Evolutionary conservation across 495 filamentous ascomycete species (phyloP).

Genomic region (Aspergillus sclerotiicarbonarius): DNA sequence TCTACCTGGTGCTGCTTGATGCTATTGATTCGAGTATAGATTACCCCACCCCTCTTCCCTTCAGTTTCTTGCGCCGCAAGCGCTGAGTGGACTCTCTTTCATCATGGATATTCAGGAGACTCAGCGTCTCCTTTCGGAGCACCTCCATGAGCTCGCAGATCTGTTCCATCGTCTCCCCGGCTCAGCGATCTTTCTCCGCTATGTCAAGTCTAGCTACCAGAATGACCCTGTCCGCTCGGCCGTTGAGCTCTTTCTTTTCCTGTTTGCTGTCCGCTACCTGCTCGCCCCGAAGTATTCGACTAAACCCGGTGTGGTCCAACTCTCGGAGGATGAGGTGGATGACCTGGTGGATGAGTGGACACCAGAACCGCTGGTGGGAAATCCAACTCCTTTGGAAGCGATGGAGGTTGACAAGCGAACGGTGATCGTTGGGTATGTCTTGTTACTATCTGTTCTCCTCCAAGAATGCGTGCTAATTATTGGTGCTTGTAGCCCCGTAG

Average conservation of each 20-base stretch:
- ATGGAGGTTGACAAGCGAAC: constrained; percentile 80
- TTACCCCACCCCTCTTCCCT: neutral
- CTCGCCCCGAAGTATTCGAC: constrained; percentile 89
- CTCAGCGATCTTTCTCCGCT: constrained; percentile 89
- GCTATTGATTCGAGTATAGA: neutral
- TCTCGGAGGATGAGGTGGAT: constrained; percentile 95
- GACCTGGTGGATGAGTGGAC: constrained; percentile 97
- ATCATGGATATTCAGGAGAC: constrained; percentile 81
- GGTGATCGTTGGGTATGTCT: constrained; percentile 76
- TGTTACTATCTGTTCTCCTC: neutral
- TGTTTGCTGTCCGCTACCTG: constrained; percentile 93
- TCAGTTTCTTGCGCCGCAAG: constrained; percentile 14
- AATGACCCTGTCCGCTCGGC: constrained; percentile 92
- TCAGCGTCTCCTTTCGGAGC: constrained; percentile 64
- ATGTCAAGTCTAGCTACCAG: constrained; percentile 95
- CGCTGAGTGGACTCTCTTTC: constrained; percentile 15
- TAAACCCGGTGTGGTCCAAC: constrained; percentile 78
- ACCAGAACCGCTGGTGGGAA: constrained; percentile 83
- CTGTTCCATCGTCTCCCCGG: constrained; percentile 88
- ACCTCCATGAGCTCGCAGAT: constrained; percentile 62
- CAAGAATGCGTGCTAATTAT: constrained; percentile 18
- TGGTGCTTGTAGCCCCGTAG: constrained; percentile 65
- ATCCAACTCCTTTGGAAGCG: constrained; percentile 69
- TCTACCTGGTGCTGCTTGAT: neutral
- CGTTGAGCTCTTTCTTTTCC: constrained; percentile 89